Conservation (phyloP, 2,329 filamentous ascomycete species). For the Penicillium vulpinum region DNA sequence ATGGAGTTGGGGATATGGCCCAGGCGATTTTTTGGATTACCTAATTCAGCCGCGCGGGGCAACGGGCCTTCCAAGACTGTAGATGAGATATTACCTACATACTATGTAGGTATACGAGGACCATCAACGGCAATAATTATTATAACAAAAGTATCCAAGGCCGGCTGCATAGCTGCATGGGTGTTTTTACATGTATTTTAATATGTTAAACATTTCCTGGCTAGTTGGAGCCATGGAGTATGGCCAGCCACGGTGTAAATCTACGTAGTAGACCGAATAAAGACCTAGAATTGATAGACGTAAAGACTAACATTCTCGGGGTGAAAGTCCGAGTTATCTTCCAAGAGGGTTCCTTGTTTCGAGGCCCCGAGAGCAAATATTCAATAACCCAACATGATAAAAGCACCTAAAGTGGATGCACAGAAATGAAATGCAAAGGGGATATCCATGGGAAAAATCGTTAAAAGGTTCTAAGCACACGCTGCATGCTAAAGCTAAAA, state of each 20-base stretch:
- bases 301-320: not conserved
- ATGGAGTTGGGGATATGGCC: not conserved
- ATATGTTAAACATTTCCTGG: not conserved
- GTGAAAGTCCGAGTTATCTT: not conserved
- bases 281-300: not conserved
- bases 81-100: not conserved
- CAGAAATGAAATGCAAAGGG: constrained; percentile 24
- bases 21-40: constrained; percentile 2
- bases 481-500: constrained; percentile 35
- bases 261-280: not conserved
- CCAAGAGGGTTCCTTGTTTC: not conserved
- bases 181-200: not conserved
- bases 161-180: not conserved
- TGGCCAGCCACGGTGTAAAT: not conserved
- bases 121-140: not conserved
- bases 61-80: not conserved
- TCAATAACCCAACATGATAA: constrained; percentile 14
- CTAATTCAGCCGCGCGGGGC: constrained; percentile 9
- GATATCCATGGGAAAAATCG: constrained; percentile 33
- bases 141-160: not conserved
- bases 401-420: constrained; percentile 15
- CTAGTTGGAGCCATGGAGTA: not conserved
- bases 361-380: constrained; percentile 3
- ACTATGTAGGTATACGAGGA: not conserved
- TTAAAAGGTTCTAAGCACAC: constrained; percentile 29